Evolutionary conservation across 2,329 filamentous ascomycete genomes (phyloP).

Genomic region (Berkeleyomyces basicola): DNA sequence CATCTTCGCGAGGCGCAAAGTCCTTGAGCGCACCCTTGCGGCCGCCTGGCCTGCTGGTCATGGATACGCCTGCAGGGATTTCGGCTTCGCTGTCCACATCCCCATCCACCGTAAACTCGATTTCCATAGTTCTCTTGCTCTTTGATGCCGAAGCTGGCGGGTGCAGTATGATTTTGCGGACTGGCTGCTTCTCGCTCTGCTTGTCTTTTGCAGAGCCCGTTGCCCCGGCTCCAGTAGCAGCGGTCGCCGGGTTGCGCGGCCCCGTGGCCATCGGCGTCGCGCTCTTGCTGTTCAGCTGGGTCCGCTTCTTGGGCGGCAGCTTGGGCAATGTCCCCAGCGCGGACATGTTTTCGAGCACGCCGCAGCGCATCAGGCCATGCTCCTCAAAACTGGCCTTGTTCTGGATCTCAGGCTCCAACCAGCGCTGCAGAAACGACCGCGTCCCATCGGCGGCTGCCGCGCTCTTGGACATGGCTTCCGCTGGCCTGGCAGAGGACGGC

Average conservation of each 20-base stretch:
- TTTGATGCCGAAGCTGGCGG: constrained; percentile 21
- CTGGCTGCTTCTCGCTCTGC: constrained; percentile 14
- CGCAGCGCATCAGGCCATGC: constrained; percentile 53
- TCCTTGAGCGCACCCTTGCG: neutral
- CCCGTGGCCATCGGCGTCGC: neutral
- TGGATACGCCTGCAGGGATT: neutral
- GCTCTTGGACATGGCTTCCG: constrained; percentile 23
- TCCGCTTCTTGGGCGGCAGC: constrained; percentile 20
- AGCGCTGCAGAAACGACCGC: constrained; percentile 36
- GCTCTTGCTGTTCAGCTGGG: neutral
- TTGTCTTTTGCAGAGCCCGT: constrained; percentile 18
- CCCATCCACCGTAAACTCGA: constrained; percentile 2
- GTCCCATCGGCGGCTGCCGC: constrained; percentile 22
- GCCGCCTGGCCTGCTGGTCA: constrained; percentile 2
- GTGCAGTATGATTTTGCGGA: constrained; percentile 32
- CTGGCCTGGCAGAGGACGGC: constrained; percentile 13
- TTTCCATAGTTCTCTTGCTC: constrained; percentile 7
- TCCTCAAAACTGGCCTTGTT: constrained; percentile 62
- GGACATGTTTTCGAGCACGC: constrained; percentile 70
- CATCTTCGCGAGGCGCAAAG: neutral
- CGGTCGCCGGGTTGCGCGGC: neutral
- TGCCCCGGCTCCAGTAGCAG: constrained; percentile 20
- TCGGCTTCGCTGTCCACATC: constrained; percentile 16
- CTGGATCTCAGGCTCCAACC: constrained; percentile 42
- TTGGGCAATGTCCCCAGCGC: constrained; percentile 60